phyloP scores from a whole-genome alignment of 805 yeast species.

The Lipomyces yamadae region DNA sequence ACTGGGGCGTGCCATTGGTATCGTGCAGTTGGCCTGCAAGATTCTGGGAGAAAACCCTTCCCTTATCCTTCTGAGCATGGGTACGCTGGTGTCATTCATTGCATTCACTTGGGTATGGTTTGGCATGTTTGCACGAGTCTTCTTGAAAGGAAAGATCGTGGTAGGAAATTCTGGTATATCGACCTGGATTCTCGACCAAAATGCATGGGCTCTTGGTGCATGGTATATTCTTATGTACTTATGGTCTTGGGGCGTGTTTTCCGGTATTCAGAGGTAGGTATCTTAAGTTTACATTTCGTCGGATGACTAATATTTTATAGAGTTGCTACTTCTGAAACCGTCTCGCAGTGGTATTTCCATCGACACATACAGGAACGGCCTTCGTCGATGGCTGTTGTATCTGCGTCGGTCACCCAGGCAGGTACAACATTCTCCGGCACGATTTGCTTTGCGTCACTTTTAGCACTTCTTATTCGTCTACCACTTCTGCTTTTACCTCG shows the following conservation, averaged over 20 bases:
- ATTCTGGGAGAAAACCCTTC: conserved; percentile 45
- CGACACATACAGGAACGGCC: conserved; percentile 39
- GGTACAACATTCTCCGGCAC: conserved; percentile 47
- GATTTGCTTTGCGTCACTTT: conserved; percentile 45
- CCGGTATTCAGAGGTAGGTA: conserved; percentile 44
- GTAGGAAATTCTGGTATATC: conserved; percentile 27
- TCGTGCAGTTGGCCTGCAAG: conserved; percentile 46
- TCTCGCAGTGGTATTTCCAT: conserved; percentile 49
- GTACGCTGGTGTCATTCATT: conserved; percentile 42
- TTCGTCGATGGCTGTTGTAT: conserved; percentile 35
- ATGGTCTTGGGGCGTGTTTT: conserved; percentile 52
- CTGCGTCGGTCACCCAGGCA: conserved; percentile 41
- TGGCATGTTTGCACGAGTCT: conserved; percentile 44
- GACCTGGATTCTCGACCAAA: conserved; percentile 41
- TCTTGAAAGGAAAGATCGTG: conserved; percentile 39
- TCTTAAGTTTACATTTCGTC: not conserved
- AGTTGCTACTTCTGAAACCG: conserved; percentile 46
- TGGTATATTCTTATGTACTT: conserved; percentile 47
- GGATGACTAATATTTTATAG: conserved; percentile 29
- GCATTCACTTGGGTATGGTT: conserved; percentile 48
- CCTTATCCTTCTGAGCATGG: conserved; percentile 43
- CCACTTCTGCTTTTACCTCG: conserved; percentile 48
- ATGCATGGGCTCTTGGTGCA: conserved; percentile 44
- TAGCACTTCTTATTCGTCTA: conserved; percentile 44
- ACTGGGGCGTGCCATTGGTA: conserved; percentile 44